phyloP scores from a whole-genome alignment of 192 early-diverging fungal genomes.

The Spizellomyces punctatus region DNA sequence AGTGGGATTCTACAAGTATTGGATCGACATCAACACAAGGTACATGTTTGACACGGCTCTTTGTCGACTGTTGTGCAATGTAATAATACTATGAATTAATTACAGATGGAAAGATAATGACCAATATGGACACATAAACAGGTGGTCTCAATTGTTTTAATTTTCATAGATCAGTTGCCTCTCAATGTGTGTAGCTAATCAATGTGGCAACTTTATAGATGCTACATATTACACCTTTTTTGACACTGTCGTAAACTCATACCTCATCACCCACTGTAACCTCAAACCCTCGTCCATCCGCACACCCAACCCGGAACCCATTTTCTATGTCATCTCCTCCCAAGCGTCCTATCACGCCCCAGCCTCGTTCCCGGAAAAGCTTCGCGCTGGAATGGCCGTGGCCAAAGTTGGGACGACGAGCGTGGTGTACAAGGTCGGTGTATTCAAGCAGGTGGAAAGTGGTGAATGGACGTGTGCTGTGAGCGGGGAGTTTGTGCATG shows the following conservation, averaged over 20 bases:
- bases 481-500: slow-evolving; percentile 33
- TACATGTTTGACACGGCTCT: too few relatives aligned
- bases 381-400: slow-evolving; percentile 52
- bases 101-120: slow-evolving; percentile 62
- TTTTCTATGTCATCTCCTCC: slow-evolving; percentile 25
- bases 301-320: not conserved
- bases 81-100: not conserved
- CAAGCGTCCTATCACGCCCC: slow-evolving; percentile 12
- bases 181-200: not conserved
- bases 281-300: slow-evolving; percentile 1
- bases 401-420: slow-evolving; percentile 51
- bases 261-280: slow-evolving; percentile 50
- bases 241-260: slow-evolving; percentile 60
- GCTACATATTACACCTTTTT: slow-evolving; percentile 59
- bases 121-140: slow-evolving; percentile 65
- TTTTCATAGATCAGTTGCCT: not conserved
- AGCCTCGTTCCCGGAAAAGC: slow-evolving; percentile 51
- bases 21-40: too few relatives aligned
- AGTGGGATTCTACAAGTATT: too few relatives aligned
- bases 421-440: slow-evolving; percentile 56
- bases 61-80: too few relatives aligned
- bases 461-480: slow-evolving; percentile 9
- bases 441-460: slow-evolving; percentile 39
- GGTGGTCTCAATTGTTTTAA: not conserved
- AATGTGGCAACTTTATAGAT: slow-evolving; percentile 7